phyloP scores from a whole-genome alignment of 768 basidiomycete species.

The Pulveroboletus sp. region DNA sequence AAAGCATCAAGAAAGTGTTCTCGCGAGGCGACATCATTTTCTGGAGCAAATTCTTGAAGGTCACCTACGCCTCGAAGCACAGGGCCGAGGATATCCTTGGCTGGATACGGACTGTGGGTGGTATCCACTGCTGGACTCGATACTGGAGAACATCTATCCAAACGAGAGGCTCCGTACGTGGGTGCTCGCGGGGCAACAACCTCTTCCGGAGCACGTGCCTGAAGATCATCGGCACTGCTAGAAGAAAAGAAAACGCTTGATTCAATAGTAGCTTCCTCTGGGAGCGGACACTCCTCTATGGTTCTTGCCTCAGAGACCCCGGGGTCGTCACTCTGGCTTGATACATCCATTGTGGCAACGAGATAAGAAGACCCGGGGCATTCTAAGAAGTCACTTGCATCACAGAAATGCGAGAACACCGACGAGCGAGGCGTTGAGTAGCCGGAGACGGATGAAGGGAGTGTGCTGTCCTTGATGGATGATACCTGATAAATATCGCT shows the following conservation, averaged over 20 bases:
- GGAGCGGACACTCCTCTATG: background rate
- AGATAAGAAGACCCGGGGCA: background rate
- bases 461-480: constrained; percentile 13
- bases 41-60: background rate
- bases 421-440: constrained; percentile 25
- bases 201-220: background rate
- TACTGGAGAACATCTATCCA: background rate
- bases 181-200: background rate
- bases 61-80: background rate
- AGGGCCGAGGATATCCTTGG: background rate
- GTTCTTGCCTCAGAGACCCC: background rate
- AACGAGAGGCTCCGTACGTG: background rate
- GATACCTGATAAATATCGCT: constrained; percentile 17
- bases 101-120: background rate
- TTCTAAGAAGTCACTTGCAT: constrained; percentile 9
- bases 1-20: constrained; percentile 1
- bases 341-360: background rate
- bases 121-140: background rate
- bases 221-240: background rate
- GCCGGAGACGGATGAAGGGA: constrained; percentile 15
- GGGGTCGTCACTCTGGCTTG: background rate
- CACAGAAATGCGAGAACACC: constrained; percentile 16
- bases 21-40: background rate
- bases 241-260: background rate
- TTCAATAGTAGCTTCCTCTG: background rate